A percentile compares a stretch with the other conserved stretches of the same genome.
Evolutionary conservation across 345 rosid species (phyloP).

Genomic region (Streptanthus diversifolius): DNA sequence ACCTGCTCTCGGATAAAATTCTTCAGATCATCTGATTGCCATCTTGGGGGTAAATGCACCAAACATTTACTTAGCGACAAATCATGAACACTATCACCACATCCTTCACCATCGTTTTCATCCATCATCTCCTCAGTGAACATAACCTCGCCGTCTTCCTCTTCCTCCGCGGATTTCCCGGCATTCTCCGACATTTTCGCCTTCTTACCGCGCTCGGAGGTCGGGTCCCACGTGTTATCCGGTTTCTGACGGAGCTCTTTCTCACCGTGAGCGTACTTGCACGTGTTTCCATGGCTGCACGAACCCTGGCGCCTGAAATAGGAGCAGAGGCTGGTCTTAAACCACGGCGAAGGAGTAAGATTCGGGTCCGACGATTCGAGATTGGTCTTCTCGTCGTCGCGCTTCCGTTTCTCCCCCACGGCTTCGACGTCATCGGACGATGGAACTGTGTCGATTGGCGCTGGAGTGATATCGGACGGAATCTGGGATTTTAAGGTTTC

Average conservation of each 20-base stretch:
- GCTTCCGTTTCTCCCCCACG: conserved; percentile 71
- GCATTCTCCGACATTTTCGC: conserved; percentile 37
- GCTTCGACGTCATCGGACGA: conserved; percentile 14
- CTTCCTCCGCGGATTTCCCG: conserved; percentile 26
- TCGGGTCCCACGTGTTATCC: conserved; percentile 92
- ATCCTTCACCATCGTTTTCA: conserved; percentile 40
- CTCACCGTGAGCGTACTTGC: conserved; percentile 90
- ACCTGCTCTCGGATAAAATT: conserved; percentile 67
- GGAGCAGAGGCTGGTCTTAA: conserved; percentile 85
- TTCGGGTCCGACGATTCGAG: conserved; percentile 25
- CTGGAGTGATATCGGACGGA: neutral
- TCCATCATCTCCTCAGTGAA: conserved; percentile 61
- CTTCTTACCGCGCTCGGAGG: conserved; percentile 80
- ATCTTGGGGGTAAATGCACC: conserved; percentile 67
- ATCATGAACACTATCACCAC: conserved; percentile 38
- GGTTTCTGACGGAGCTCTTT: conserved; percentile 76
- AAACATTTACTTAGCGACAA: conserved; percentile 64
- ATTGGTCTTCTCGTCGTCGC: conserved; percentile 28
- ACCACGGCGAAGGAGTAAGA: conserved; percentile 40
- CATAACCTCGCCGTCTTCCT: conserved; percentile 40
- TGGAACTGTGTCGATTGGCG: neutral
- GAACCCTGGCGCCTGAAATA: conserved; percentile 61
- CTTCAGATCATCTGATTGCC: conserved; percentile 59
- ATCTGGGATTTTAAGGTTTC: conserved; percentile 33
- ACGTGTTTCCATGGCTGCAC: conserved; percentile 68